phyloP scores from a whole-genome alignment of 345 rosid genomes.

The Turritis glabra region DNA sequence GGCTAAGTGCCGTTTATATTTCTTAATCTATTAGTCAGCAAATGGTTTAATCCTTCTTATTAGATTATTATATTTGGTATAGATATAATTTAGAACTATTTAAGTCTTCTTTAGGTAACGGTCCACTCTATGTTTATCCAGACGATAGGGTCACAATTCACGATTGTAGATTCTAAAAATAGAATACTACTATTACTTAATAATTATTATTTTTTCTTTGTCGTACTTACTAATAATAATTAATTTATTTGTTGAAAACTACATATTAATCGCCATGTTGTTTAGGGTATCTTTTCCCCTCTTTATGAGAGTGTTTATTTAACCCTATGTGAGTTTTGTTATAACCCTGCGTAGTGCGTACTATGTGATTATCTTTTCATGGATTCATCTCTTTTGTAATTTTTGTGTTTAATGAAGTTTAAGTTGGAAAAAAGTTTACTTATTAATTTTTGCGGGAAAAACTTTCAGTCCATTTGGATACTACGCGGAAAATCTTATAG shows the following conservation, averaged over 20 bases:
- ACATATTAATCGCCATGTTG: neutral
- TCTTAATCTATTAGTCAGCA: slow-evolving; percentile 14
- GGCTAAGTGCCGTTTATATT: slow-evolving; percentile 20
- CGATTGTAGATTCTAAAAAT: slow-evolving; percentile 20
- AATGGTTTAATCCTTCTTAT: neutral
- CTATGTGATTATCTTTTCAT: neutral
- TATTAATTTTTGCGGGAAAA: too few species aligned
- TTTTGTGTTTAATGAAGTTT: neutral
- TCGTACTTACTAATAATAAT: slow-evolving; percentile 11
- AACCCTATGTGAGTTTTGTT: neutral
- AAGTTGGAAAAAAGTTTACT: too few species aligned
- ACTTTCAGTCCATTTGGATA: too few species aligned
- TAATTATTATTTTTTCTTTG: neutral
- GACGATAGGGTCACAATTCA: slow-evolving; percentile 22
- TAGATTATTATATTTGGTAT: neutral
- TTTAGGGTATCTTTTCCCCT: slow-evolving; percentile 2
- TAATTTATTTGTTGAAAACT: neutral
- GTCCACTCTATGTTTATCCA: slow-evolving; percentile 22
- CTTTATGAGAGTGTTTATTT: neutral
- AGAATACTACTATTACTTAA: neutral
- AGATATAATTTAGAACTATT: neutral
- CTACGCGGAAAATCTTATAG: too few species aligned
- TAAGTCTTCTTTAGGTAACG: neutral
- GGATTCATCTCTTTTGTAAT: neutral
- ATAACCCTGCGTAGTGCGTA: neutral